Evolutionary conservation across 2,329 filamentous ascomycete genomes (phyloP).

Genomic region (Chrysoporthe puriensis): DNA sequence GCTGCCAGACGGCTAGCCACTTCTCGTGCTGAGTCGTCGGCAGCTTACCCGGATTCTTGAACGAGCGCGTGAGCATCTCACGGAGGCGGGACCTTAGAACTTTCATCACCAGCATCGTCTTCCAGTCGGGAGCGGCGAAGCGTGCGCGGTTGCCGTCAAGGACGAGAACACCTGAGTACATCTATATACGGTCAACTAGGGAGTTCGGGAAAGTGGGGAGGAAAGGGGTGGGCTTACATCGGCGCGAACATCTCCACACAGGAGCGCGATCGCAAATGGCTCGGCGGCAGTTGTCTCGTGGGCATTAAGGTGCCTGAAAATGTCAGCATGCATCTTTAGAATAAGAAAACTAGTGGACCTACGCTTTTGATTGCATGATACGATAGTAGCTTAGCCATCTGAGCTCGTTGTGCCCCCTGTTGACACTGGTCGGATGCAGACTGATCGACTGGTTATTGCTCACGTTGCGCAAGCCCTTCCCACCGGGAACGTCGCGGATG

Average conservation of each 20-base stretch:
- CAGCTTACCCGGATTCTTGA: constrained; percentile 68
- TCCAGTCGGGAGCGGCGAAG: constrained; percentile 87
- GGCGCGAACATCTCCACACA: constrained; percentile 88
- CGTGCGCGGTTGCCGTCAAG: constrained; percentile 86
- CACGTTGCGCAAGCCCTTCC: constrained; percentile 86
- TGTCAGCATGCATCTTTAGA: constrained; percentile 31
- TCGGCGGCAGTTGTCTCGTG: constrained; percentile 85
- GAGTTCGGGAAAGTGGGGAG: neutral
- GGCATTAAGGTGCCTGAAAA: constrained; percentile 76
- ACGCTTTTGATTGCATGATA: constrained; percentile 90
- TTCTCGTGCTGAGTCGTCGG: constrained; percentile 69
- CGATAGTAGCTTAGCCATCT: constrained; percentile 94
- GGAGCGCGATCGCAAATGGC: constrained; percentile 78
- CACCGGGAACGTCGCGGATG: constrained; percentile 68
- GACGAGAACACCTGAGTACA: constrained; percentile 84
- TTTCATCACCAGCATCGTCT: constrained; percentile 87
- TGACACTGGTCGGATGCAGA: constrained; percentile 86
- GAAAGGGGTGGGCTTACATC: constrained; percentile 59
- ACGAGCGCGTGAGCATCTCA: constrained; percentile 73
- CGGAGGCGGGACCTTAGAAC: constrained; percentile 72
- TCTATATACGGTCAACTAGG: constrained; percentile 46
- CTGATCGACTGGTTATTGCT: constrained; percentile 91
- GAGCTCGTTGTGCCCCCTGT: constrained; percentile 69
- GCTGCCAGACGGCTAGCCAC: constrained; percentile 77
- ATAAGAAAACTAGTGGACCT: constrained; percentile 41